These are phyloP conservation scores for Populus hybrid DNA, from an alignment of 441 rosid genomes.

Conservation along the genomic window DNA sequence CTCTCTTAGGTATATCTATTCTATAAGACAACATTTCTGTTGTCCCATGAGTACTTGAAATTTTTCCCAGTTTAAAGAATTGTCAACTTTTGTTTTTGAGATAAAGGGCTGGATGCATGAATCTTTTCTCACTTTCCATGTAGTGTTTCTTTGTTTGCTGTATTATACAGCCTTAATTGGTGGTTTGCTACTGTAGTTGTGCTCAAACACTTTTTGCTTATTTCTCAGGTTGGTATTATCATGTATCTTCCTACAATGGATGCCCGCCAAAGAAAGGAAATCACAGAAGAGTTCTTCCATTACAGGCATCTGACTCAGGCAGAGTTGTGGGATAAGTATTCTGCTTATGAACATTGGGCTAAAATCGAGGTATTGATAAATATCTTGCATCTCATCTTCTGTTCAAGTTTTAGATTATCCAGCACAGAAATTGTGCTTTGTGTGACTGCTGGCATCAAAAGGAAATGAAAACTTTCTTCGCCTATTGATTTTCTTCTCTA, in stretches of 20 bases:
- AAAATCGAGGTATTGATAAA: slow-evolving; percentile 75
- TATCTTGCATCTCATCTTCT: slow-evolving; percentile 1
- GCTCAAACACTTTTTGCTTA: not conserved
- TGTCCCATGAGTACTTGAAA: not conserved
- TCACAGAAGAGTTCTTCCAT: slow-evolving; percentile 87
- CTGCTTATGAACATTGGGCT: slow-evolving; percentile 97
- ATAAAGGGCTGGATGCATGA: not conserved
- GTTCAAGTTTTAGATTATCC: not conserved
- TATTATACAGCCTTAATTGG: not conserved
- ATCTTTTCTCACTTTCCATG: not conserved
- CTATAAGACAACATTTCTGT: not conserved
- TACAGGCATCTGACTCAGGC: slow-evolving; percentile 67
- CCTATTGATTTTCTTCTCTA: not conserved
- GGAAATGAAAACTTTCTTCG: not conserved
- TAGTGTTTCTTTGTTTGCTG: not conserved
- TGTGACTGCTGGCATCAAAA: not conserved
- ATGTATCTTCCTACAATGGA: slow-evolving; percentile 94
- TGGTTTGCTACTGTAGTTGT: not conserved
- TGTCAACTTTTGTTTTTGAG: not conserved
- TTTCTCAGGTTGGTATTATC: slow-evolving; percentile 84
- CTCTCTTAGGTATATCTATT: not conserved
- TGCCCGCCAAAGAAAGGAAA: slow-evolving; percentile 91
- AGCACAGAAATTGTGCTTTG: not conserved
- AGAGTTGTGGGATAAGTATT: slow-evolving; percentile 69
- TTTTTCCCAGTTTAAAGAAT: not conserved